These are phyloP conservation scores for Eutrema heterophyllum DNA, from an alignment of 345 rosid species.

Conservation along the genomic window DNA sequence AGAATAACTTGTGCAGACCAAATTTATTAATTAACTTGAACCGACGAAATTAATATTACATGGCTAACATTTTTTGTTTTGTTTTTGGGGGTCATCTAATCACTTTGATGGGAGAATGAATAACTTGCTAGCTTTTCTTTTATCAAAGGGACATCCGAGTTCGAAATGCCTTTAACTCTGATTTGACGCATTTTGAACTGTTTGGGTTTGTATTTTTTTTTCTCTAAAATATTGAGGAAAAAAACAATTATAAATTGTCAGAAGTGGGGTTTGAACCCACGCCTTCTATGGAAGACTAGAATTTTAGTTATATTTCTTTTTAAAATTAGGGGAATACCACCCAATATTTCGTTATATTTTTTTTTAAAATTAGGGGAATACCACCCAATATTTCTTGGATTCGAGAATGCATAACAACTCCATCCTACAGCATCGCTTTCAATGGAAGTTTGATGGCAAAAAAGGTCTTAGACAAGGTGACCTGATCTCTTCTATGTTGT, in stretches of 20 bases:
- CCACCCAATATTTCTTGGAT: too few relatives aligned
- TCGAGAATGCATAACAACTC: too few relatives aligned
- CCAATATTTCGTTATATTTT: too few relatives aligned
- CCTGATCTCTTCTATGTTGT: too few relatives aligned
- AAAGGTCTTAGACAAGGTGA: too few relatives aligned
- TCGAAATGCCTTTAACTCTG: not conserved
- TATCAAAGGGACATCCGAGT: not conserved
- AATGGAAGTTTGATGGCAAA: too few relatives aligned
- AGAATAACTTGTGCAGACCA: not conserved
- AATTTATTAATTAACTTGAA: not conserved
- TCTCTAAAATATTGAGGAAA: not conserved
- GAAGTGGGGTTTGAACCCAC: constrained; percentile 40
- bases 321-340: too few relatives aligned
- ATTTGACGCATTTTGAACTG: not conserved
- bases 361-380: too few relatives aligned
- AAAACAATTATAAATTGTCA: constrained; percentile 4
- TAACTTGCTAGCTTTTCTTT: not conserved
- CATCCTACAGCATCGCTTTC: too few relatives aligned
- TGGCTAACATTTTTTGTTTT: too few relatives aligned
- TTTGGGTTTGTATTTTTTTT: not conserved
- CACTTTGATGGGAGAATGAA: too few relatives aligned
- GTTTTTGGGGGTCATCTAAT: too few relatives aligned
- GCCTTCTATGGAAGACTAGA: constrained; percentile 48
- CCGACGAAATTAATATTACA: not conserved
- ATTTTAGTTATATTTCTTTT: constrained; percentile 16